phyloP scores from a whole-genome alignment of 139 green algal species.

The Axilococcus clingmanii region DNA sequence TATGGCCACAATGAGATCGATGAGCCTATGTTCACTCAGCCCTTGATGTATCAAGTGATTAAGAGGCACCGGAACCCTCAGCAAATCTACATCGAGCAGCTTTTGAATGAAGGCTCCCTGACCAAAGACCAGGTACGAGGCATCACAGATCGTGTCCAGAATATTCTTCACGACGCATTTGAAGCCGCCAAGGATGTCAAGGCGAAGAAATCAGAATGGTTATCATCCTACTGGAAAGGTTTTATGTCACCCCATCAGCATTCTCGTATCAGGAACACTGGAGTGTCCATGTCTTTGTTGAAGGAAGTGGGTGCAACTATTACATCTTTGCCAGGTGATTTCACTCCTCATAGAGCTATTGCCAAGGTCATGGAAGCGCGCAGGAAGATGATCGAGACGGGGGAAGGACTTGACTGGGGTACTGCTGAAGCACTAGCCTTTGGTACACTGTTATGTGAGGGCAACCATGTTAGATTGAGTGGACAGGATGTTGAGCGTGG shows the following conservation, averaged over 20 bases:
- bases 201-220: constrained; percentile 70
- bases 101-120: constrained; percentile 62
- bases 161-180: constrained; percentile 70
- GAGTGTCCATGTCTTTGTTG: constrained; percentile 45
- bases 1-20: constrained; percentile 97
- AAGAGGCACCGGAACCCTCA: constrained; percentile 55
- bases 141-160: constrained; percentile 54
- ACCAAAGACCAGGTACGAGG: constrained; percentile 57
- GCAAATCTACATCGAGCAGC: constrained; percentile 64
- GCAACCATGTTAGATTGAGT: constrained; percentile 93
- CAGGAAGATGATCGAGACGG: constrained; percentile 63
- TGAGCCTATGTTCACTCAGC: constrained; percentile 98
- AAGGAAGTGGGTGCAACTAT: constrained; percentile 68
- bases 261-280: constrained; percentile 87
- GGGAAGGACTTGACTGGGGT: constrained; percentile 79
- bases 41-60: constrained; percentile 90
- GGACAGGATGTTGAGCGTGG: constrained; percentile 97
- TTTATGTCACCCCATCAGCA: constrained; percentile 87
- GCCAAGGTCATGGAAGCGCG: constrained; percentile 85
- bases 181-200: constrained; percentile 73
- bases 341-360: constrained; percentile 78
- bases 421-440: constrained; percentile 94
- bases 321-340: constrained; percentile 71
- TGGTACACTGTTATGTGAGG: constrained; percentile 84
- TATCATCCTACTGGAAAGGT: constrained; percentile 79